Evolutionary conservation across 257 asterid species (phyloP), one percentile per base, ranked within the genome.

Genomic region (Nicotiana tabacum): DNA sequence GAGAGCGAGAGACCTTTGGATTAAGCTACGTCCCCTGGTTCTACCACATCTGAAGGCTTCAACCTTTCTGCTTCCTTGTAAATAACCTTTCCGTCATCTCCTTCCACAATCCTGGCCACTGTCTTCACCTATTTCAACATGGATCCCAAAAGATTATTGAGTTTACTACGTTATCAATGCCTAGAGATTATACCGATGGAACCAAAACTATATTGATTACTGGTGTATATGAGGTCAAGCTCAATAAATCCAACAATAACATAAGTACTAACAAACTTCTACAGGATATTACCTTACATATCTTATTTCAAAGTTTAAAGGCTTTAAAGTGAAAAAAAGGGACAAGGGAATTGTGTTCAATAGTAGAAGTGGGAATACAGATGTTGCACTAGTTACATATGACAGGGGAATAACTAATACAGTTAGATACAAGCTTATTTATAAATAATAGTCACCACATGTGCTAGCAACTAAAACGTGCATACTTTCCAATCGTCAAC

Each of bases 11-110:
- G 2, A 92, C 99, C 98, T 93, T 83, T 91, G 91, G 60, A 94
- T 82, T 83, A 96, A 85, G 89, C 97, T 86, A 78, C 94, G 91
- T 77, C 98, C 98, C 79, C 97, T 89, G 68, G 98, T 94, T 81
- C 98, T 98, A 96, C 95, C 21, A 96, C 92, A 78, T 98, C 98
- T 81, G 92, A 96, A 51, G 98, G 98, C 87, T 86, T 94, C 87
- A 93, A 84, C 90, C 94, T 90, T 87, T 93, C 97, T 46, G 97
- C 99, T 85, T 93, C 98, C 92, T 83, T 92, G 93, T 97, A 94
- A 84, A 96, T 93, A 24, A 88, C 93, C 85, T 93, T 93, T 65
- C 98, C 99, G 5, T 94, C 93, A 81, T 96, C 98, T 84, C 99
- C 99, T 91, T 96, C 98, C 85, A 94, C 98, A 60, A 96, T 93